phyloP scores from a whole-genome alignment of 2,329 filamentous ascomycete species.

The Botrytis tulipae region DNA sequence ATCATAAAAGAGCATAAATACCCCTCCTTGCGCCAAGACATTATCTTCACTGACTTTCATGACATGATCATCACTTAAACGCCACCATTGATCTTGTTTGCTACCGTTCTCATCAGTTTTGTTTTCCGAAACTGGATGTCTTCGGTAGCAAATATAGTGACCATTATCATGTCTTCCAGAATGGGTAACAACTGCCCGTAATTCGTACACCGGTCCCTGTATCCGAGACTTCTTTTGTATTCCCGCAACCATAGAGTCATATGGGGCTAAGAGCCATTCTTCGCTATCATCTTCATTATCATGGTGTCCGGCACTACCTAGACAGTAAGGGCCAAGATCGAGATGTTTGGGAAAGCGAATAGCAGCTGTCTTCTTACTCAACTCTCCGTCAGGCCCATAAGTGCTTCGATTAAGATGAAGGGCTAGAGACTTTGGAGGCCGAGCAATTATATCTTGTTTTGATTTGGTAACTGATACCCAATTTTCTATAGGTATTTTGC shows the following conservation, averaged over 20 bases:
- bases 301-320: conserved; percentile 54
- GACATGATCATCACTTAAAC: conserved; percentile 86
- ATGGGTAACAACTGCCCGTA: conserved; percentile 84
- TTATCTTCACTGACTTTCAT: conserved; percentile 68
- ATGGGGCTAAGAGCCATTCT: conserved; percentile 68
- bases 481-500: conserved; percentile 64
- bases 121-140: conserved; percentile 49
- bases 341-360: conserved; percentile 74
- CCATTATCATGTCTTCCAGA: conserved; percentile 91
- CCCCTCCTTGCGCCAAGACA: conserved; percentile 72
- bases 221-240: conserved; percentile 50
- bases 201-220: conserved; percentile 64
- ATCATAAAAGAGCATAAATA: conserved; percentile 98
- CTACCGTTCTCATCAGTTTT: conserved; percentile 36
- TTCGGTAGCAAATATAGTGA: conserved; percentile 90
- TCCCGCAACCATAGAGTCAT: conserved; percentile 69
- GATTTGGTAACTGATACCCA: conserved; percentile 80
- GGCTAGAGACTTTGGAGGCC: conserved; percentile 75
- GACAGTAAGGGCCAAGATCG: conserved; percentile 80
- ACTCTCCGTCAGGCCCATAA: conserved; percentile 75
- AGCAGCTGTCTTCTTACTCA: conserved; percentile 79
- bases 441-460: conserved; percentile 80
- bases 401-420: conserved; percentile 90
- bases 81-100: conserved; percentile 68
- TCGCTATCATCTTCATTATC: conserved; percentile 48